phyloP scores from a whole-genome alignment of 2,329 filamentous ascomycete species.

The Gaeumannomyces sp. region DNA sequence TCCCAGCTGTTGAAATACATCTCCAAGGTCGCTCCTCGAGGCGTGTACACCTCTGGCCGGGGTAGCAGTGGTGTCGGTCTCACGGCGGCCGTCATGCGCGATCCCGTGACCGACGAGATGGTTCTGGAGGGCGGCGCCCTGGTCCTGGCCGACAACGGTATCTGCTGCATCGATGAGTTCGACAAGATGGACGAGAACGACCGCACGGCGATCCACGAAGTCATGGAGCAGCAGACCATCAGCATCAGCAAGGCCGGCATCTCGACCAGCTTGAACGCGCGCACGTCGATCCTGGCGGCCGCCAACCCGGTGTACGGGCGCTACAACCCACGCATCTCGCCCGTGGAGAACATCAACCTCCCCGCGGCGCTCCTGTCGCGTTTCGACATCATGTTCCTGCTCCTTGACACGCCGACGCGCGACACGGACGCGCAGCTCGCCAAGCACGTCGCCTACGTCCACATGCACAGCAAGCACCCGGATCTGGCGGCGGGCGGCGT shows the following conservation, averaged over 20 bases:
- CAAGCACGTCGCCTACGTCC: constrained; percentile 90
- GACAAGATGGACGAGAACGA: constrained; percentile 87
- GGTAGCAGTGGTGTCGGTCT: constrained; percentile 78
- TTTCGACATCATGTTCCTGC: constrained; percentile 95
- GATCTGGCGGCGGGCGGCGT: constrained; percentile 47
- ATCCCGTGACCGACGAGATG: constrained; percentile 80
- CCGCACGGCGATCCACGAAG: constrained; percentile 77
- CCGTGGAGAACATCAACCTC: constrained; percentile 98
- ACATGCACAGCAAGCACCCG: constrained; percentile 94
- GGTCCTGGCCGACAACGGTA: constrained; percentile 74
- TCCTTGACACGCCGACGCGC: constrained; percentile 86
- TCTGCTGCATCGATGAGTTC: constrained; percentile 83
- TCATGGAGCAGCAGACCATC: constrained; percentile 85
- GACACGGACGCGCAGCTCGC: constrained; percentile 90
- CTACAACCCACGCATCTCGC: constrained; percentile 95
- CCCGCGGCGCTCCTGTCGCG: constrained; percentile 93
- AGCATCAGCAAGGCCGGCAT: constrained; percentile 73
- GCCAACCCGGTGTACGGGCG: constrained; percentile 96
- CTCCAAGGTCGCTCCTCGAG: constrained; percentile 91
- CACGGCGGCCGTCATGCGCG: constrained; percentile 76
- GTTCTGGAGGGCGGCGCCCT: constrained; percentile 75
- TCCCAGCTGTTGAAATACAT: constrained; percentile 98
- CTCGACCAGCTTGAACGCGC: constrained; percentile 78
- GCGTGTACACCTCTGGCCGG: constrained; percentile 76
- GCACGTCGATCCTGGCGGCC: constrained; percentile 90